Conservation (phyloP, 2,329 filamentous ascomycete genomes). For the Ophiostoma sp. region DNA sequence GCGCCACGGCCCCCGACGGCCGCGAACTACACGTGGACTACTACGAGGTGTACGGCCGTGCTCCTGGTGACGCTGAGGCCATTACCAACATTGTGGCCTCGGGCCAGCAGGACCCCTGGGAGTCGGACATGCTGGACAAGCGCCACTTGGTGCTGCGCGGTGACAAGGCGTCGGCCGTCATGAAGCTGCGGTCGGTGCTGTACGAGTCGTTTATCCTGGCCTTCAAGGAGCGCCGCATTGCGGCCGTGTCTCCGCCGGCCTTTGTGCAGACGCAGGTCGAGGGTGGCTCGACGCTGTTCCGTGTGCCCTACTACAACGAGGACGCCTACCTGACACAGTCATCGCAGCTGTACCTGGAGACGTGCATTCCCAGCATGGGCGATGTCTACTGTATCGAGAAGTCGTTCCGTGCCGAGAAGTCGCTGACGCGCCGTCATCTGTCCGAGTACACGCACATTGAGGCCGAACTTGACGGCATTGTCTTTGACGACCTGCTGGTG, state of each 20-base stretch:
- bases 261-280: slow-evolving; percentile 96
- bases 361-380: slow-evolving; percentile 82
- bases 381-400: slow-evolving; percentile 98
- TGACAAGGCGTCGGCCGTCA: slow-evolving; percentile 78
- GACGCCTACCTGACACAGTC: slow-evolving; percentile 94
- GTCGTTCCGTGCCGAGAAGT: slow-evolving; percentile 98
- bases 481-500: slow-evolving; percentile 80
- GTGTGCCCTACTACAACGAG: slow-evolving; percentile 64
- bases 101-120: slow-evolving; percentile 62
- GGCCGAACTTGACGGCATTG: slow-evolving; percentile 93
- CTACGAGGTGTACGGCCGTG: slow-evolving; percentile 68
- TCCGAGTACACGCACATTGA: slow-evolving; percentile 96
- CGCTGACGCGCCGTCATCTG: slow-evolving; percentile 87
- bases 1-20: slow-evolving; percentile 75
- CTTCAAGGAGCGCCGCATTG: slow-evolving; percentile 74
- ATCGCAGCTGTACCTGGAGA: slow-evolving; percentile 96
- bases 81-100: slow-evolving; percentile 74
- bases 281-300: slow-evolving; percentile 88
- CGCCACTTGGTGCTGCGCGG: slow-evolving; percentile 84
- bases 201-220: slow-evolving; percentile 77
- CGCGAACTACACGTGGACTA: slow-evolving; percentile 90
- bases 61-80: slow-evolving; percentile 83
- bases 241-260: slow-evolving; percentile 84
- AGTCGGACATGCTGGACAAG: slow-evolving; percentile 56
- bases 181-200: slow-evolving; percentile 81